Conservation (phyloP, 192 early-diverging fungal genomes). For the Mortierella antarctica region DNA sequence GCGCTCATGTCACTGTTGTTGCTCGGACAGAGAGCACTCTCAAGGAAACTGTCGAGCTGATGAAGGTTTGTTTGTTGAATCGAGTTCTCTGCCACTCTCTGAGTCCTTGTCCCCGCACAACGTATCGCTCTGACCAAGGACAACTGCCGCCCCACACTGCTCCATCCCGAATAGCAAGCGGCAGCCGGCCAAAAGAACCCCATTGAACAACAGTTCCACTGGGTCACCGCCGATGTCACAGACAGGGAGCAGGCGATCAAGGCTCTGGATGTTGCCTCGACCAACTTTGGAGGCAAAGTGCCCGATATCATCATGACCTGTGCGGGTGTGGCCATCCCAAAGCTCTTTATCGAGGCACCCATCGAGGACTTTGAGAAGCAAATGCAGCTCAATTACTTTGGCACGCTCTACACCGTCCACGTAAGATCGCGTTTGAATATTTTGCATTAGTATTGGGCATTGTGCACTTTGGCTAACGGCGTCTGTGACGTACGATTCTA, state of each 20-base stretch:
- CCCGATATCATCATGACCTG: constrained; percentile 68
- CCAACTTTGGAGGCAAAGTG: constrained; percentile 58
- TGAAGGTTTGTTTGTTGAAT: constrained; percentile 44
- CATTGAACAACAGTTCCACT: constrained; percentile 58
- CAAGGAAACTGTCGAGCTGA: constrained; percentile 66
- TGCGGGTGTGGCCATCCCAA: constrained; percentile 68
- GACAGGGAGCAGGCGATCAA: constrained; percentile 59
- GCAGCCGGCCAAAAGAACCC: constrained; percentile 19
- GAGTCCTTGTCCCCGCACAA: background rate
- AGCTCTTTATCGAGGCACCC: constrained; percentile 73
- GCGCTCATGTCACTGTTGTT: constrained; percentile 78
- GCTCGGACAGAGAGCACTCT: constrained; percentile 62
- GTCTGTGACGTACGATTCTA: constrained; percentile 13
- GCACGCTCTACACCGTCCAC: constrained; percentile 71
- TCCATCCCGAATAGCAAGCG: constrained; percentile 17
- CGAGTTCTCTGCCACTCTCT: too few relatives aligned
- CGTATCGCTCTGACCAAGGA: background rate
- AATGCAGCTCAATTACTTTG: constrained; percentile 77
- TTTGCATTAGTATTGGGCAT: background rate
- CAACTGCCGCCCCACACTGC: too few relatives aligned
- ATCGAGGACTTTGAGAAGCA: constrained; percentile 63
- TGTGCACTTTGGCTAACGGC: too few relatives aligned
- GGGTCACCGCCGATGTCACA: constrained; percentile 73
- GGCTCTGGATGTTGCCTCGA: constrained; percentile 68
- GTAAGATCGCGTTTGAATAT: constrained; percentile 49